Conservation (phyloP, 371 early-diverging fungal genomes). For the Batkoa obscura region DNA sequence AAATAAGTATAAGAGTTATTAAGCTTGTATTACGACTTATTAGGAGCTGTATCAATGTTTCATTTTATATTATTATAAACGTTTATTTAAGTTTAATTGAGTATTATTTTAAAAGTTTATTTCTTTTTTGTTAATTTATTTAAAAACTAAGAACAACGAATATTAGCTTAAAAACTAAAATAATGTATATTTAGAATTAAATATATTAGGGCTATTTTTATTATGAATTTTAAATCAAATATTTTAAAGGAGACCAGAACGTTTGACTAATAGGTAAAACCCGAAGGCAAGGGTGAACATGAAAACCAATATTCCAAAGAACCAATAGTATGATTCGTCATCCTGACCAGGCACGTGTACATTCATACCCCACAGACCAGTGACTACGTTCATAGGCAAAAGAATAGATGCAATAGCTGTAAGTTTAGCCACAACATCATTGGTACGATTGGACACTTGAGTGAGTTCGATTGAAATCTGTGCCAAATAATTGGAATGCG, state of each 20-base stretch:
- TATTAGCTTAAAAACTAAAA: no score
- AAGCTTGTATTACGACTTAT: no score
- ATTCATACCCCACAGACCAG: conserved; percentile 59
- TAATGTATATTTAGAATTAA: no score
- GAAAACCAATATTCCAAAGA: conserved; percentile 15
- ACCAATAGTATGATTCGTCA: conserved; percentile 41
- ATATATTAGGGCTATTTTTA: no score
- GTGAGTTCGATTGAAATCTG: conserved; percentile 92
- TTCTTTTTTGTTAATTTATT: no score
- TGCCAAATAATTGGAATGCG: conserved; percentile 88
- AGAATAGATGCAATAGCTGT: conserved; percentile 81
- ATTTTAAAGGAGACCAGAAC: neutral
- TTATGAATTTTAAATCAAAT: no score
- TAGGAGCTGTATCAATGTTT: no score
- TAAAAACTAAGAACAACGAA: no score
- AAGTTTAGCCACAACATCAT: conserved; percentile 77
- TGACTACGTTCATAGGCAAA: conserved; percentile 79
- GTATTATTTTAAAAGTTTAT: no score
- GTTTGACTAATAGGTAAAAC: neutral
- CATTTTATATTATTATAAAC: no score
- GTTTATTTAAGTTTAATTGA: no score
- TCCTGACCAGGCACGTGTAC: conserved; percentile 65
- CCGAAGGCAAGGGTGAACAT: neutral
- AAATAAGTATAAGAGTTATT: no score
- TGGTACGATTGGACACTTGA: conserved; percentile 76